Evolutionary conservation across 163 green algal genomes (phyloP).

Genomic region (Prototheca wickerhamii): DNA sequence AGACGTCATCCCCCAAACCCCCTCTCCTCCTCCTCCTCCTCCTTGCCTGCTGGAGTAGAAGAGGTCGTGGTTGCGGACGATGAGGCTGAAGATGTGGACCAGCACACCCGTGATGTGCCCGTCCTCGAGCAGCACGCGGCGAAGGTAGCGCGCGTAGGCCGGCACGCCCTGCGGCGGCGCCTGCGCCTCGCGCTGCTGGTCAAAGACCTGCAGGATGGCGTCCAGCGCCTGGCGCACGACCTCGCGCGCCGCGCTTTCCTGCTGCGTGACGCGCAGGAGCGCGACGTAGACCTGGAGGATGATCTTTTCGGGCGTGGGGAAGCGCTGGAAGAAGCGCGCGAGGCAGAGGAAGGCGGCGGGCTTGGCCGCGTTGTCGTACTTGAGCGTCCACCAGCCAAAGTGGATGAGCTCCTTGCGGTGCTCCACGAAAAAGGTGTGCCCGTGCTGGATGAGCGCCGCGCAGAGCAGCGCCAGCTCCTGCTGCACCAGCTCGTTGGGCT

Average conservation of each 20-base stretch:
- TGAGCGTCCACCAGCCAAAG: constrained; percentile 61
- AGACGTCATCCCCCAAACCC: neutral
- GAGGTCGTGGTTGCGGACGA: constrained; percentile 72
- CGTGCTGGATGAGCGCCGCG: constrained; percentile 51
- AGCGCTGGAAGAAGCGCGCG: constrained; percentile 74
- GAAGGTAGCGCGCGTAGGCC: constrained; percentile 35
- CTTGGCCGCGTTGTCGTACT: constrained; percentile 62
- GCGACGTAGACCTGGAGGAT: constrained; percentile 54
- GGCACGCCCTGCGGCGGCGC: constrained; percentile 1
- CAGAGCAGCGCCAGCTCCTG: constrained; percentile 65
- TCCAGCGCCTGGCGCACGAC: constrained; percentile 29
- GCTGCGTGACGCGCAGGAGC: constrained; percentile 12
- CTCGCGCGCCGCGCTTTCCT: constrained; percentile 9
- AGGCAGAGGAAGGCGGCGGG: constrained; percentile 80
- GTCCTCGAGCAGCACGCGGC: constrained; percentile 78
- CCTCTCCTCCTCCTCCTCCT: neutral
- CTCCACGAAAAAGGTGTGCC: constrained; percentile 37
- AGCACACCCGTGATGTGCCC: constrained; percentile 53
- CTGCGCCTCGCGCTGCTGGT: constrained; percentile 3
- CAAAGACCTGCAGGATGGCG: constrained; percentile 25
- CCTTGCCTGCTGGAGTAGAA: constrained; percentile 62
- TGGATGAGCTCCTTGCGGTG: constrained; percentile 85
- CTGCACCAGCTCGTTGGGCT: constrained; percentile 47
- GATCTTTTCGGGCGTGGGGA: constrained; percentile 76
- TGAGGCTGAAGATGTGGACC: constrained; percentile 73